Evolutionary conservation across 2,329 filamentous ascomycete genomes (phyloP), one percentile per base, ranked within the genome.

Genomic region (Colletotrichum spinosum): DNA sequence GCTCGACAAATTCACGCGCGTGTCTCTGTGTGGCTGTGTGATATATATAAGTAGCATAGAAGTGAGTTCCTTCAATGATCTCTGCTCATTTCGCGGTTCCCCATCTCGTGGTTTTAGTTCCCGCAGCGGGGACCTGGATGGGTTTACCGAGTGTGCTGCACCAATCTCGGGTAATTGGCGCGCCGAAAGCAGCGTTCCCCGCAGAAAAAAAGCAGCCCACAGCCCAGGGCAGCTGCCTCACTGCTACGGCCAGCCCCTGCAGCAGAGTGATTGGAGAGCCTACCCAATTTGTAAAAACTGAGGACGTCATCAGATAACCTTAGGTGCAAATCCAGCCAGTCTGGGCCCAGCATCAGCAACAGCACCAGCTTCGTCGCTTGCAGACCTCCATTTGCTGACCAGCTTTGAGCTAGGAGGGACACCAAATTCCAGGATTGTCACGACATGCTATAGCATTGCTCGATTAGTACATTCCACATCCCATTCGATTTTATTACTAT

Each of bases 161-260:
- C 42, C 51, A 52, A 25, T 56, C 13, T 37, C 63, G 60, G 64
- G 54, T 65, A 64, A 64, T 67, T 58, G 50, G 64, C 34, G 60
- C 60, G 41, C 60, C 60, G 54, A 65, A 67, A 65, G 41, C 60
- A 67, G 61, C 55, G 58, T 66, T 66, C 65, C 65, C 65, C 65
- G 65, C 65, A 67, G 25, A 66, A 67, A 49, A 49, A 25, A 15
- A 56, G 55, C 25, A 67, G 65, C 62, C 55, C 49, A 52, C 58
- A 65, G 58, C 62, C n/a, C 11, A 50, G 52, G 33, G 25, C 25
- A 25, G 25, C 25, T 25, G 25, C 25, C 25, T 25, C 25, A 25
- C 25, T 25, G 25, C 25, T 25, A 4, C 25, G 25, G 13, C 61
- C 45, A 55, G 56, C 41, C 25, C 48, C 53, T 44, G 53, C 17